A percentile compares a stretch with the other conserved stretches of the same genome.
These are phyloP conservation scores for Pseudozyma thailandica DNA, from an alignment of 1,284 basidiomycete genomes.

Conservation along the genomic window DNA sequence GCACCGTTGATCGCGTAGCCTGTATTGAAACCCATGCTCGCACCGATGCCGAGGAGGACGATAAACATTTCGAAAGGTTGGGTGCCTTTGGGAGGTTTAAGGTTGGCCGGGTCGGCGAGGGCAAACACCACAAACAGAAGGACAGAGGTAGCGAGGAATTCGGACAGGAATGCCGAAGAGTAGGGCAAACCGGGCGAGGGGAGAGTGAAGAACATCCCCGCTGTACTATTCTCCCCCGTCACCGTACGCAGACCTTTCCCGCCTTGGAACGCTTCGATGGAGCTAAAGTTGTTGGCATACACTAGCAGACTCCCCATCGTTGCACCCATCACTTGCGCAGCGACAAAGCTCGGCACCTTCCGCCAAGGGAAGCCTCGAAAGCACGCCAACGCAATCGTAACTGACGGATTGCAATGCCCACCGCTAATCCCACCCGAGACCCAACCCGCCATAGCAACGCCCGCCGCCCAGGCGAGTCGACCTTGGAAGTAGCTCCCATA, in stretches of 20 bases:
- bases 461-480: constrained; percentile 58
- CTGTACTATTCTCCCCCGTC: constrained; percentile 71
- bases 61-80: constrained; percentile 74
- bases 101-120: constrained; percentile 68
- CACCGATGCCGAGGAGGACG: constrained; percentile 73
- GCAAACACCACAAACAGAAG: constrained; percentile 56
- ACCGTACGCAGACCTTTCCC: constrained; percentile 75
- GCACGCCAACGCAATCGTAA: constrained; percentile 76
- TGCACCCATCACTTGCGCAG: constrained; percentile 78
- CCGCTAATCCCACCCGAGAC: constrained; percentile 55
- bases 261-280: constrained; percentile 78
- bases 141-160: constrained; percentile 55
- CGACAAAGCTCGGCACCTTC: constrained; percentile 79
- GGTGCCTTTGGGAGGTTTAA: constrained; percentile 71
- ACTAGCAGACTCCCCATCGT: constrained; percentile 76
- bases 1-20: constrained; percentile 76
- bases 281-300: constrained; percentile 81
- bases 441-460: constrained; percentile 59
- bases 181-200: constrained; percentile 63
- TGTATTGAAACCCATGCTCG: constrained; percentile 74
- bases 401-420: constrained; percentile 53
- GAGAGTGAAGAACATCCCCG: constrained; percentile 77
- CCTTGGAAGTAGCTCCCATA: constrained; percentile 50
- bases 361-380: constrained; percentile 80
- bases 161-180: constrained; percentile 38